Percentiles rank a stretch among this genome's conserved stretches.
Evolutionary conservation across 495 filamentous ascomycete genomes (phyloP).

Genomic region (Aspergillus homomorphus): DNA sequence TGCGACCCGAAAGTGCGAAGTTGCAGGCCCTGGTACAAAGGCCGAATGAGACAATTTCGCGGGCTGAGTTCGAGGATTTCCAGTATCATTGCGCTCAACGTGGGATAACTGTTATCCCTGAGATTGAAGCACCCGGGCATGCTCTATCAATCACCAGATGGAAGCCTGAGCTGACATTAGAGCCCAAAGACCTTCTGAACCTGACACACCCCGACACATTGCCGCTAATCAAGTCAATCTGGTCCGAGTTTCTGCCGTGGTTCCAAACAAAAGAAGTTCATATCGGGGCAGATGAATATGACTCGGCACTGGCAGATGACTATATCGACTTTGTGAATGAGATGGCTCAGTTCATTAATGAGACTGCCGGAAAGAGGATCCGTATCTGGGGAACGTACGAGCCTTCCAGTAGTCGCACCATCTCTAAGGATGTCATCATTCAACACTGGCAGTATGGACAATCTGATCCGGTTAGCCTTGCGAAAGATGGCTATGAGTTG

Average conservation of each 20-base stretch:
- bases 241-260: constrained; percentile 55
- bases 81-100: constrained; percentile 50
- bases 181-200: constrained; percentile 50
- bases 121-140: constrained; percentile 56
- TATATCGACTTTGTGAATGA: constrained; percentile 55
- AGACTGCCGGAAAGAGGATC: constrained; percentile 42
- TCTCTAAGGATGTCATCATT: constrained; percentile 44
- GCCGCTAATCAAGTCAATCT: constrained; percentile 51
- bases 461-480: constrained; percentile 48
- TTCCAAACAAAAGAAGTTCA: constrained; percentile 56
- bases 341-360: constrained; percentile 43
- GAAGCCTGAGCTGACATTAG: constrained; percentile 53
- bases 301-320: constrained; percentile 45
- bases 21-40: constrained; percentile 45
- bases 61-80: constrained; percentile 47
- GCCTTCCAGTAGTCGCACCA: constrained; percentile 35
- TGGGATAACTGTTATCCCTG: constrained; percentile 53
- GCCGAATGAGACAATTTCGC: constrained; percentile 47
- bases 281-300: constrained; percentile 57
- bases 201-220: constrained; percentile 53
- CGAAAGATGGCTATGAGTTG: constrained; percentile 38
- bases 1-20: constrained; percentile 38
- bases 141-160: constrained; percentile 53
- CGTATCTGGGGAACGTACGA: constrained; percentile 56
- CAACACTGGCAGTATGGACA: constrained; percentile 60